A percentile compares a stretch with the other conserved stretches of the same genome.
These are phyloP conservation scores for Geosmithia flava DNA, from an alignment of 2,329 filamentous ascomycete species.

Conservation along the genomic window DNA sequence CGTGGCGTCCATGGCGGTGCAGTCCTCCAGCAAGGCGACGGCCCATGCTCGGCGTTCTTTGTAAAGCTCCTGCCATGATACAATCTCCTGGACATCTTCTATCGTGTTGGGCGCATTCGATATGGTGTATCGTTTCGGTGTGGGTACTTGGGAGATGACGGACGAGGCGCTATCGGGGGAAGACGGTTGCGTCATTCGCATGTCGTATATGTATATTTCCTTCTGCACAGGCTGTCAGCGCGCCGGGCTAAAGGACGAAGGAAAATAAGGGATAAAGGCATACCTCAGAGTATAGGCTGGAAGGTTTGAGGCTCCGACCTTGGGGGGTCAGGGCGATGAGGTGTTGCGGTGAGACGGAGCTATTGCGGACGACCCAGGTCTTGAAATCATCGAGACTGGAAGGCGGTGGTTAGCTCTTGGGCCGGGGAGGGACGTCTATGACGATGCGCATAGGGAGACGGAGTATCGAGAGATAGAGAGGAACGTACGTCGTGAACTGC, in stretches of 20 bases:
- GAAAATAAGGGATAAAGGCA: background rate
- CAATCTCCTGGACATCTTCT: conserved; percentile 63
- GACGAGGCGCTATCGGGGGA: conserved; percentile 23
- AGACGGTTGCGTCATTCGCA: conserved; percentile 53
- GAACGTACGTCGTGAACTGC: conserved; percentile 57
- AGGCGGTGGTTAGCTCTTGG: conserved; percentile 5
- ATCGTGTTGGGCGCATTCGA: conserved; percentile 72
- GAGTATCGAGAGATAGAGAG: no score
- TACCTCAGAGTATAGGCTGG: conserved; percentile 71
- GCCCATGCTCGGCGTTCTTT: conserved; percentile 74
- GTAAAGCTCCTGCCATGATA: conserved; percentile 84
- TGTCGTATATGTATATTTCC: conserved; percentile 88
- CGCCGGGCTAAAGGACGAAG: background rate
- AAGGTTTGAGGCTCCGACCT: conserved; percentile 72
- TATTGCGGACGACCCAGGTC: conserved; percentile 64
- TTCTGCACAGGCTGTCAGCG: conserved; percentile 35
- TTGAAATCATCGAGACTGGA: conserved; percentile 72
- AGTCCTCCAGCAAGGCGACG: conserved; percentile 54
- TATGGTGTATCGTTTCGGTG: conserved; percentile 41
- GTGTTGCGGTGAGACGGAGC: conserved; percentile 60
- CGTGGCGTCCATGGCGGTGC: conserved; percentile 48
- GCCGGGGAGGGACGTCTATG: no score
- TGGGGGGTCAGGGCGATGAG: conserved; percentile 80
- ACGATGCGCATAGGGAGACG: background rate
- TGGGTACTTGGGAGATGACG: conserved; percentile 33